phyloP scores from a whole-genome alignment of 1,284 basidiomycete species.

The Tilletia indica region DNA sequence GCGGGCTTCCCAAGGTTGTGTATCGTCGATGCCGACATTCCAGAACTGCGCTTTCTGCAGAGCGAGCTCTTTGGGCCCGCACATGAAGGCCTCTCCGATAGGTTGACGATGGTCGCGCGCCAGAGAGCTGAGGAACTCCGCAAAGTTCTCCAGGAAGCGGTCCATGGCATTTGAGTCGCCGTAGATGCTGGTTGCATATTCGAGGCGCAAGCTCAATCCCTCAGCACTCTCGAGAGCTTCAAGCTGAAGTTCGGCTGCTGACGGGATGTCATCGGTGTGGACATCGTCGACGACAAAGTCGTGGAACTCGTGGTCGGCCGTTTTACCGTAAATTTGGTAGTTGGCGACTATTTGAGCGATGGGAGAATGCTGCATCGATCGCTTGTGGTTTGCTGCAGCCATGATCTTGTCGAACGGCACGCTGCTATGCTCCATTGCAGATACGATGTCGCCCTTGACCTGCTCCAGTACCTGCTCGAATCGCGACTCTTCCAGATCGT shows the following conservation, averaged over 20 bases:
- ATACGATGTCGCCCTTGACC: not conserved
- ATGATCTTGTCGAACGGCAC: constrained; percentile 2
- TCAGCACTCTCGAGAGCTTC: not conserved
- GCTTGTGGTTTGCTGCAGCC: not conserved
- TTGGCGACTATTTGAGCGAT: not conserved
- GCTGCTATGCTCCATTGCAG: not conserved
- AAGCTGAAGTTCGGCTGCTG: constrained; percentile 1
- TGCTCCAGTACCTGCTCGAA: not conserved
- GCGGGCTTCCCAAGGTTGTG: not conserved
- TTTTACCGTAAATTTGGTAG: constrained; percentile 6
- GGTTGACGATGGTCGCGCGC: not conserved
- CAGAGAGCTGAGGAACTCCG: constrained; percentile 1
- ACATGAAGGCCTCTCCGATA: not conserved
- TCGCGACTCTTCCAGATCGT: not conserved
- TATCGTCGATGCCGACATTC: constrained; percentile 4
- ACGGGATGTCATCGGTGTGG: not conserved
- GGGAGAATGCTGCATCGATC: not conserved
- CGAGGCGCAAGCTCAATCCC: not conserved
- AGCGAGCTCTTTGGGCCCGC: not conserved
- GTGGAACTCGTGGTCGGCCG: constrained; percentile 3
- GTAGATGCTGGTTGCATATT: not conserved
- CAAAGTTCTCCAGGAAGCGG: constrained; percentile 1
- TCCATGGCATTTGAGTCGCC: constrained; percentile 4
- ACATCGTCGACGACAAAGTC: constrained; percentile 1
- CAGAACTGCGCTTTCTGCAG: not conserved